Conservation (phyloP, 345 rosid genomes). For the Clausena lansium region DNA sequence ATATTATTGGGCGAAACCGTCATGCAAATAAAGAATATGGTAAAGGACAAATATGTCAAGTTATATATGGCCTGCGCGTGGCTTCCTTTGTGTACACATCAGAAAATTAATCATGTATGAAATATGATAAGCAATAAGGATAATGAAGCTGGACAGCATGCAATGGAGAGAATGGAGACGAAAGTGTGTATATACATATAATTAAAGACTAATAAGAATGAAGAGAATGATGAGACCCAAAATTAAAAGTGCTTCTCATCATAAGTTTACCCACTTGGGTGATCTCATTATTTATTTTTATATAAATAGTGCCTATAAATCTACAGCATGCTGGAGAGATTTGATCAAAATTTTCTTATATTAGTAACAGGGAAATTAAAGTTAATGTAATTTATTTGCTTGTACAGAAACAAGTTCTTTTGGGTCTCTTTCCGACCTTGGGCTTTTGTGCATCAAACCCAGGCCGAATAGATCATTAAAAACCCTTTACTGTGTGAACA, state of each 20-base stretch:
- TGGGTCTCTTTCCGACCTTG: too few species aligned
- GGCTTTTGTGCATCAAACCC: too few species aligned
- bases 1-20: too few species aligned
- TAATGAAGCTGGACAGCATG: not conserved
- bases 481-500: too few species aligned
- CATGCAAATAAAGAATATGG: too few species aligned
- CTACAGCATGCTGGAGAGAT: not conserved
- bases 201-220: not conserved
- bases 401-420: too few species aligned
- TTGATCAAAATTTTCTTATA: not conserved
- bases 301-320: not conserved
- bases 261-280: constrained; percentile 15
- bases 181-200: not conserved
- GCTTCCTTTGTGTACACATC: not conserved
- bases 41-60: not conserved
- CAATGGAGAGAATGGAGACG: not conserved
- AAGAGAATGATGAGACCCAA: constrained; percentile 24
- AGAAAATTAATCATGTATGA: not conserved
- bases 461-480: too few species aligned
- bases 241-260: constrained; percentile 24
- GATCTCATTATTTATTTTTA: constrained; percentile 14
- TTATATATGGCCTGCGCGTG: not conserved
- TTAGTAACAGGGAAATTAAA: too few species aligned
- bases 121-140: not conserved
- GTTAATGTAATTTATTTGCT: too few species aligned